Base-by-base conservation (phyloP, 73 alveolate genomes). In the Chromera velia region DNA sequence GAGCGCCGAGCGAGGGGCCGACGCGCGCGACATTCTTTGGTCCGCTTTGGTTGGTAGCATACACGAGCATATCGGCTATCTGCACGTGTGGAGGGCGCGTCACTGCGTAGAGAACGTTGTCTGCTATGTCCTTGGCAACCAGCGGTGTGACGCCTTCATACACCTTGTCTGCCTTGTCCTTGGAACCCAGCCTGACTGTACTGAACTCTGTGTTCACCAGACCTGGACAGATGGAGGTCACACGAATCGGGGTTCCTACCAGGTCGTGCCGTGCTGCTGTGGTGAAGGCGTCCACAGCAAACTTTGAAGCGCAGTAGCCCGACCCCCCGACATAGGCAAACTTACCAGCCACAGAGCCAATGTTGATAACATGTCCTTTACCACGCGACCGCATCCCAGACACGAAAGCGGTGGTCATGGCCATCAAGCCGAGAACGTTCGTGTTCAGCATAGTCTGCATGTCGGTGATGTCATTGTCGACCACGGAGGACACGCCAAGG, bases 201-300 rank as follows among this genome's bases (percentile, higher is more conserved):
- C 0, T 26, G 46, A 7, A 18, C 24, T 68, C 13, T n/a, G 82
- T 26, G 4, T 32, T 76, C 65, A 76, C 83, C 83, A 76, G 64
- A 26, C 83, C 83, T 9, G 83, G 83, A 27, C 83, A 65, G 76
- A 76, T 76, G 24, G 83, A 75, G 9, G 83, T 76, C 32, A 76
- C 83, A 75, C 83, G 64, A 76, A 76, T 76, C 17, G 83, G 83
- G 27, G 83, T 76, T 22, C 83, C 83, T 6, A 76, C 83, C 83
- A 76, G 34, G 83, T 76, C 83, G 31, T 76, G 83, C 32, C 83
- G 62, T 6, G 83, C 29, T 31, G 83, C 83, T 13, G 66, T 76
- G 33, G 83, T 76, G 22, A 76, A 76, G 76, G 83, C 83, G 34
- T 76, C 66, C 71, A 76, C 83, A 0, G 83, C 83, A 33, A 40